These are phyloP conservation scores for Aegle marmelos DNA, from an alignment of 345 rosid species.

Conservation along the genomic window DNA sequence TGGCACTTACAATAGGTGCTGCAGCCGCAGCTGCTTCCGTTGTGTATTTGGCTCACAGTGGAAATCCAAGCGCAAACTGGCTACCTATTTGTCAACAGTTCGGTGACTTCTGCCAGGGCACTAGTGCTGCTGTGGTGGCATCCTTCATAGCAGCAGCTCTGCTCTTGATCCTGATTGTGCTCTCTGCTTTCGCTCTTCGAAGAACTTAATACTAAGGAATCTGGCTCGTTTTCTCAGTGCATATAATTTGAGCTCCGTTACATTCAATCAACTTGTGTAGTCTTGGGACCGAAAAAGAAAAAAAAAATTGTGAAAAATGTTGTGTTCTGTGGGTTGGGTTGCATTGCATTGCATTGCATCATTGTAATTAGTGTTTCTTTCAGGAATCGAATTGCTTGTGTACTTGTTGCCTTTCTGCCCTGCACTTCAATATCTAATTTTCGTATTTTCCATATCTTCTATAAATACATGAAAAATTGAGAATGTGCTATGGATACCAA, in stretches of 20 bases:
- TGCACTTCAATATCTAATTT: neutral
- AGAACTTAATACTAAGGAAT: neutral
- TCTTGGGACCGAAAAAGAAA: neutral
- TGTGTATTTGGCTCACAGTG: conserved; percentile 47
- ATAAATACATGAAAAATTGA: no score
- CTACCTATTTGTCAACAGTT: conserved; percentile 50
- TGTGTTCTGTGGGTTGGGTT: neutral
- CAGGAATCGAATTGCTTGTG: neutral
- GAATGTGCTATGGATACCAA: neutral
- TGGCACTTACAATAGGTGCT: conserved; percentile 26
- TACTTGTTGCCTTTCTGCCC: neutral
- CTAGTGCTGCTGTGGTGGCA: conserved; percentile 47
- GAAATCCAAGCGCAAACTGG: conserved; percentile 47
- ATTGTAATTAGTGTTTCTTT: neutral
- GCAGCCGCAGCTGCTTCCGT: conserved; percentile 41
- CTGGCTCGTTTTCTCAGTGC: neutral
- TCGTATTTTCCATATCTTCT: neutral
- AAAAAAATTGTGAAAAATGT: neutral
- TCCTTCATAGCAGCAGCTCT: conserved; percentile 30
- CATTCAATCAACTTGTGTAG: neutral
- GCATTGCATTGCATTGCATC: no score
- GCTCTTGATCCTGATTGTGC: conserved; percentile 26
- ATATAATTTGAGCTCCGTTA: neutral
- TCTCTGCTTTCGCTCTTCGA: conserved; percentile 45
- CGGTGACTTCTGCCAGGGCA: conserved; percentile 38